A percentile compares a stretch with the other conserved stretches of the same genome.
Evolutionary conservation across 2,329 filamentous ascomycete genomes (phyloP).

Genomic region (Claviceps monticola): DNA sequence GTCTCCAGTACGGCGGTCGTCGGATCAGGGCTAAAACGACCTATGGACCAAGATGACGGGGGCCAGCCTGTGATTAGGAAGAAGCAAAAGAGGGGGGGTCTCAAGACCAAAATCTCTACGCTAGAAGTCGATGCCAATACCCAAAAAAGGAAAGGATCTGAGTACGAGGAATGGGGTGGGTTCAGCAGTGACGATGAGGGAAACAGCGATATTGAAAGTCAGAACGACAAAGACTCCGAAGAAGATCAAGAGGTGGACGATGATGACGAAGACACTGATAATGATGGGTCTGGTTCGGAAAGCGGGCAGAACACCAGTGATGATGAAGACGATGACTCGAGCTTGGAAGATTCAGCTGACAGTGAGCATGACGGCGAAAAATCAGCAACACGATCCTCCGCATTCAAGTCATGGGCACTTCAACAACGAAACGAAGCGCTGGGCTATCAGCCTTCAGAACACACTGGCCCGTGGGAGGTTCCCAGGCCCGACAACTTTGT

Average conservation of each 20-base stretch:
- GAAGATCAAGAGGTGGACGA: constrained; percentile 15
- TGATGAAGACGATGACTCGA: constrained; percentile 18
- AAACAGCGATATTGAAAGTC: constrained; percentile 1
- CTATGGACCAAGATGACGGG: constrained; percentile 64
- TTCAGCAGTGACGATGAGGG: constrained; percentile 38
- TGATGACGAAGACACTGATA: constrained; percentile 12
- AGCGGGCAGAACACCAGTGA: constrained; percentile 14
- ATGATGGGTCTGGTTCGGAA: constrained; percentile 16
- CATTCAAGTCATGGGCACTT: constrained; percentile 90
- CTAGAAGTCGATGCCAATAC: constrained; percentile 24
- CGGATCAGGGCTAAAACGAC: constrained; percentile 76
- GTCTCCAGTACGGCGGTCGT: constrained; percentile 13
- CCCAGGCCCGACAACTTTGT: constrained; percentile 48
- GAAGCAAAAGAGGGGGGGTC: constrained; percentile 56
- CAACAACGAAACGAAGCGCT: constrained; percentile 74
- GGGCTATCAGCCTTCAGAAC: constrained; percentile 42
- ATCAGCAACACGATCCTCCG: constrained; percentile 32
- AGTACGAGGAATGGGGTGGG: constrained; percentile 45
- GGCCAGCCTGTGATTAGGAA: constrained; percentile 74
- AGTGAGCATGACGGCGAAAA: constrained; percentile 15
- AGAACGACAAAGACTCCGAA: constrained; percentile 11
- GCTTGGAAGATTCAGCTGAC: constrained; percentile 16
- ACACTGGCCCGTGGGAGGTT: constrained; percentile 31
- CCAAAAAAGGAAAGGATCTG: constrained; percentile 21
- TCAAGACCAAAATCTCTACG: constrained; percentile 38